Base-by-base conservation (phyloP, 495 filamentous ascomycete species). In the Alectoria sarmentosa region DNA sequence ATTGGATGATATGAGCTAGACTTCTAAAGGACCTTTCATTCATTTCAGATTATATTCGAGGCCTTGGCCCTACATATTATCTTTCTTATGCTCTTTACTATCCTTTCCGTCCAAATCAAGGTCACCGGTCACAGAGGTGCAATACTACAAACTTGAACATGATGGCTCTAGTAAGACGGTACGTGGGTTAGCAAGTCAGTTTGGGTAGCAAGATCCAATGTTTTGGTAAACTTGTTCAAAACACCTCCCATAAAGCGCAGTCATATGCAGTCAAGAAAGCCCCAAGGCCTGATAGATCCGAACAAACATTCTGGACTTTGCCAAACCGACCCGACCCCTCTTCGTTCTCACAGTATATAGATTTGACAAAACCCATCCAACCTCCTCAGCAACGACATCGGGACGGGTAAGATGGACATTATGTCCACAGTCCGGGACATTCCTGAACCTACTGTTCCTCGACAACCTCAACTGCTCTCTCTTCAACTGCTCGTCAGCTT, bases 361-460 rank as follows among this genome's bases (percentile, higher is more conserved):
- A n/a, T 55, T 21, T 34, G 30, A 19, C 60, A 75, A 21, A 65
- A 83, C 80, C 80, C 81, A 84, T 65, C 59, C 62, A 11, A 82
- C 73, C 68, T 79, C 79, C 28, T 67, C 67, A 0, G 75, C 78
- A 59, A 84, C 73, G 17, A 80, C 72, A 58, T 81, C 80, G 39
- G 80, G 80, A 11, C 77, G 72, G 9, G 77, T 66, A 28, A 79
- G 58, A 64, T 81, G 76, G 17, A 84, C 73, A 72, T 82, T 71
- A 68, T 84, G 81, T 26, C 80, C 80, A 67, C 77, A 80, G 28
- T 77, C 79, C 9, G 75, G 68, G 5, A 82, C 23, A 44, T 77
- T 68, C 26, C 78, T 71, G 28, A 76, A 73, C 52, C 74, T 71
- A 49, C 71, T 74, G 0, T 44, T 71, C 39, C 67, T 68, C 0